A percentile compares a stretch with the other conserved stretches of the same genome.
These are phyloP conservation scores for Sordariomycetes sp. DNA, from an alignment of 2,329 filamentous ascomycete genomes.

Conservation along the genomic window DNA sequence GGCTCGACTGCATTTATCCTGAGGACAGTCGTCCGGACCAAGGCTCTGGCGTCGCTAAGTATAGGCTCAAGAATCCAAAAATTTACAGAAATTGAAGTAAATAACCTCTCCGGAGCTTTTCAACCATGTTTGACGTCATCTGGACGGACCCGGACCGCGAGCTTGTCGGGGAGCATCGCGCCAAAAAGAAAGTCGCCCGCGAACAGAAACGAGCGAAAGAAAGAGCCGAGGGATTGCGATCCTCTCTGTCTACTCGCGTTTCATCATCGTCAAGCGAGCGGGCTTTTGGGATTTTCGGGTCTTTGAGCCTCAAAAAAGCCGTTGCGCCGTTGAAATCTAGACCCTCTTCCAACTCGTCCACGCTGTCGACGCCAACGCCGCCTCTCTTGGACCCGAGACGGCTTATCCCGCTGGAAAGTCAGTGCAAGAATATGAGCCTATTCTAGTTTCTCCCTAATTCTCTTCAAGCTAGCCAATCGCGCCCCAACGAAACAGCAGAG, in stretches of 20 bases:
- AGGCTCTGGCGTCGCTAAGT: neutral
- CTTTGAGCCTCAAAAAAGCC: conserved; percentile 21
- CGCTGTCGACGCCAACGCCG: neutral
- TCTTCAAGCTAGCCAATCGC: neutral
- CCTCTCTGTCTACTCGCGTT: conserved; percentile 28
- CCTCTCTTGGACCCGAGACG: neutral
- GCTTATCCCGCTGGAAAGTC: neutral
- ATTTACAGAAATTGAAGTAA: neutral
- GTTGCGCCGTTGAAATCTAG: conserved; percentile 9
- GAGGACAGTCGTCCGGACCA: neutral
- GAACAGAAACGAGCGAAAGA: conserved; percentile 13
- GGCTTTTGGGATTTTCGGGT: conserved; percentile 28
- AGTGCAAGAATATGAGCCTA: neutral
- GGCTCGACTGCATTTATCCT: neutral
- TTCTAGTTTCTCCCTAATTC: neutral
- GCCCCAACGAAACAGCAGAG: neutral
- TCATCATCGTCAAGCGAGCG: conserved; percentile 25
- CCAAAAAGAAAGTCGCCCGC: conserved; percentile 30
- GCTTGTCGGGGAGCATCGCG: conserved; percentile 36
- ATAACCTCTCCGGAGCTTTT: neutral
- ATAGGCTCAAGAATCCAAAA: neutral
- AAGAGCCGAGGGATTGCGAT: conserved; percentile 15
- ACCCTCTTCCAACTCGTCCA: conserved; percentile 7
- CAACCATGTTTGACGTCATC: conserved; percentile 42
- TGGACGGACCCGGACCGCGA: conserved; percentile 43